Evolutionary conservation across 768 basidiomycete species (phyloP), one percentile per base, ranked within the genome.

Genomic region (Boletus subcaerulescens): DNA sequence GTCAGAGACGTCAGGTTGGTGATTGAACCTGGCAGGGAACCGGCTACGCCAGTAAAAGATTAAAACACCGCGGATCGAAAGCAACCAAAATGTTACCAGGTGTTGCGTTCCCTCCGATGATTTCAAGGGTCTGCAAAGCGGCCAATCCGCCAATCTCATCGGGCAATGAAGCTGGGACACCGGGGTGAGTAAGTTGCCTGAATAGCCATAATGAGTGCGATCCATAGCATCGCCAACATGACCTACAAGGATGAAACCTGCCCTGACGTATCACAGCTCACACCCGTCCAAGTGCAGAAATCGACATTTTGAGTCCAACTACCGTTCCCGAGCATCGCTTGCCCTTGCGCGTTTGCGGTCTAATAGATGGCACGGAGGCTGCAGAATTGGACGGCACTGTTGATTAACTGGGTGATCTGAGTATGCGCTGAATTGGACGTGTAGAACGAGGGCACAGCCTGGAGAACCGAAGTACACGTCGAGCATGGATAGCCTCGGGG

Each of bases 251-350:
- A 72, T 15, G 70, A 63, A 5, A 81, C 72, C 24, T 65, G 59
- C 4, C 78, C 78, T 22, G 68, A 65, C 5, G 66, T 62, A 60
- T 76, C 73, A 56, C 80, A 81, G 32, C 58, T 61, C 5, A 81
- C 74, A 3, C 80, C 80, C 7, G 56, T 65, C 80, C 80, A 81
- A 1, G 71, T 65, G 58, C 79, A 81, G 56, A 77, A 77, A 45
- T 71, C 67, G 39, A 73, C 59, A 47, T 79, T 74, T 56, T 76
- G 73, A 45, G 72, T 68, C 80, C 80, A 81, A 11, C 74, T 74
- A 2, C 72, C 73, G 20, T 72, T 74, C 46, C 71, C 67, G 11
- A 81, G 70, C 1, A 60, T 66, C 1, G 70, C 60, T 60, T 77
- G 77, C 2, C 74, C 76, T 47, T 67, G 62, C n/a, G 65, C 56